These are phyloP conservation scores for Yamadazyma taylorii DNA, from an alignment of 1,139 yeast genomes.

Conservation along the genomic window DNA sequence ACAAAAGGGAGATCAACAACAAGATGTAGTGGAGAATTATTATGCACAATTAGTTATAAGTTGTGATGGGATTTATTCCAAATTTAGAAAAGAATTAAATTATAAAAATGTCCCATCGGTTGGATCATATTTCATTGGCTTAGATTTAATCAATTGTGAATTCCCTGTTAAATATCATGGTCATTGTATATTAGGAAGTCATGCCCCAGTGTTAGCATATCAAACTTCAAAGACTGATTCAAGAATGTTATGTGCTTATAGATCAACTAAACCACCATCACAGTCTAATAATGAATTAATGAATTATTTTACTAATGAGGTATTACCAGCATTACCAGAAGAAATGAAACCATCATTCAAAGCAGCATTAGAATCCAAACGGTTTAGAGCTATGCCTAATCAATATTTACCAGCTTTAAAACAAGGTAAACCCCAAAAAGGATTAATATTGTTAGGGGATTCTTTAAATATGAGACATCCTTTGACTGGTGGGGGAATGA, in stretches of 20 bases:
- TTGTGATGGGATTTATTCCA: constrained; percentile 95
- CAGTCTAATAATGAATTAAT: constrained; percentile 57
- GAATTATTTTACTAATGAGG: constrained; percentile 57
- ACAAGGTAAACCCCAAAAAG: constrained; percentile 59
- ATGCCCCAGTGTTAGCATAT: constrained; percentile 85
- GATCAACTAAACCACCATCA: constrained; percentile 73
- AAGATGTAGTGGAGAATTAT: constrained; percentile 33
- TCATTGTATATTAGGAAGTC: constrained; percentile 83
- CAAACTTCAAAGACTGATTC: constrained; percentile 84
- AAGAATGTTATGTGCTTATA: constrained; percentile 85
- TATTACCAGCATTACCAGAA: constrained; percentile 70
- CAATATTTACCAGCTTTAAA: constrained; percentile 80
- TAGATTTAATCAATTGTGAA: constrained; percentile 68
- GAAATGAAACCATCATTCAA: constrained; percentile 64
- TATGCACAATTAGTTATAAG: constrained; percentile 67
- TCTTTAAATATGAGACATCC: constrained; percentile 98
- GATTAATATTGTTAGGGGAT: constrained; percentile 88
- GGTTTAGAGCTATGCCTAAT: constrained; percentile 89
- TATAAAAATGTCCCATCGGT: constrained; percentile 60
- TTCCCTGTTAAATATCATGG: constrained; percentile 79
- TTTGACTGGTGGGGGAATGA: constrained; percentile 98
- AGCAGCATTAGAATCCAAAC: constrained; percentile 38
- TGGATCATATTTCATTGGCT: constrained; percentile 85
- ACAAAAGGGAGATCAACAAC: constrained; percentile 9
- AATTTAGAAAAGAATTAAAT: constrained; percentile 74